These are phyloP conservation scores for Yamadazyma epiphylla DNA, from an alignment of 1,139 yeast genomes.

Conservation along the genomic window DNA sequence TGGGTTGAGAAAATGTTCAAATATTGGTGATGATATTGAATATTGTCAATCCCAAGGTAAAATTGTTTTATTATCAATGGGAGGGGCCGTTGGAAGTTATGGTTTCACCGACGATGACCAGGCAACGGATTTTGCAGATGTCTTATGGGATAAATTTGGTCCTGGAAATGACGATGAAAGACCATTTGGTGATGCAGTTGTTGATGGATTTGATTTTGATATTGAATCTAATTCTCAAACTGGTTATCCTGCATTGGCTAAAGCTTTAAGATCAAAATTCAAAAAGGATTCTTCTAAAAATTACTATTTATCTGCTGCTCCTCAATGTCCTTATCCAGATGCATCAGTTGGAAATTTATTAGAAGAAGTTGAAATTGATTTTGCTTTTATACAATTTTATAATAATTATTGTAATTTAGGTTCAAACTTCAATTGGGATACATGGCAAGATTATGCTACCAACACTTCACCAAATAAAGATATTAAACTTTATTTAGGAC, in stretches of 20 bases:
- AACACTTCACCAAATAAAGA: conserved; percentile 61
- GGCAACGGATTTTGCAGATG: conserved; percentile 67
- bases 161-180: conserved; percentile 62
- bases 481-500: conserved; percentile 64
- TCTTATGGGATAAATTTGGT: conserved; percentile 84
- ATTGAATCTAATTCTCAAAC: conserved; percentile 39
- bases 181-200: conserved; percentile 63
- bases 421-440: conserved; percentile 70
- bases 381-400: conserved; percentile 89
- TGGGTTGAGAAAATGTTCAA: conserved; percentile 58
- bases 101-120: conserved; percentile 63
- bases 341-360: conserved; percentile 72
- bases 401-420: conserved; percentile 77
- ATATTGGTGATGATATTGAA: conserved; percentile 69
- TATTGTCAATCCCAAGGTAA: conserved; percentile 83
- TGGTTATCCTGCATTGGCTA: conserved; percentile 63
- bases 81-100: conserved; percentile 82
- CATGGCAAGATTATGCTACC: conserved; percentile 73
- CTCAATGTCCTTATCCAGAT: conserved; percentile 94
- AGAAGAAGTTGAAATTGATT: conserved; percentile 63
- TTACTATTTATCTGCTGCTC: conserved; percentile 88
- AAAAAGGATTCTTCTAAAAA: conserved; percentile 49
- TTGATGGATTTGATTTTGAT: conserved; percentile 48
- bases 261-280: conserved; percentile 55
- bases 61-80: conserved; percentile 74